phyloP scores from a whole-genome alignment of 495 filamentous ascomycete genomes.

The Penicillium verhagenii region DNA sequence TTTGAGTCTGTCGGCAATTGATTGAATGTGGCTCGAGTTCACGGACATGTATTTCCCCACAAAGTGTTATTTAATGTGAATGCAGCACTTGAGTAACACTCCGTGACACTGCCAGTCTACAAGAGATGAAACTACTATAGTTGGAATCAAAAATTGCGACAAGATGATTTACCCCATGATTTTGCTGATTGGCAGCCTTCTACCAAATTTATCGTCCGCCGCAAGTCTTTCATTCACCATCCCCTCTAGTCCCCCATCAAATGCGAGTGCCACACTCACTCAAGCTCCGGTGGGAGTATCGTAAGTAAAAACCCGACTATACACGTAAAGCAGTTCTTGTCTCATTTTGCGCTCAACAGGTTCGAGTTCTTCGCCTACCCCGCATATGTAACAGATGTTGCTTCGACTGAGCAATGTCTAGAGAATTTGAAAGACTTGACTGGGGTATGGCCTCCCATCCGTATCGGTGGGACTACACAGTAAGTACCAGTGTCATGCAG shows the following conservation, averaged over 20 bases:
- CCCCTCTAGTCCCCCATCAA: constrained; percentile 13
- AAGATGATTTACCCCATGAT: background rate
- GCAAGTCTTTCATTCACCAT: constrained; percentile 6
- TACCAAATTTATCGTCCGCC: background rate
- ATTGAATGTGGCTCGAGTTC: background rate
- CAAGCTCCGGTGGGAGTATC: constrained; percentile 53
- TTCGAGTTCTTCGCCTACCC: constrained; percentile 62
- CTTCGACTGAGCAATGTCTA: constrained; percentile 53
- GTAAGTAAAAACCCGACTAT: constrained; percentile 24
- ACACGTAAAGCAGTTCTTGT: background rate
- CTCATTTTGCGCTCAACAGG: background rate
- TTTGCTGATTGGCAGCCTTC: background rate
- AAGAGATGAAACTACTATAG: background rate
- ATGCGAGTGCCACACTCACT: constrained; percentile 15
- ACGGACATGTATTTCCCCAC: background rate
- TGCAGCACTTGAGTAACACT: too few relatives aligned
- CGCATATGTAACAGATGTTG: constrained; percentile 55
- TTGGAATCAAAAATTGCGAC: background rate
- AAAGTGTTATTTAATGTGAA: background rate
- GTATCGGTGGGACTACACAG: constrained; percentile 62
- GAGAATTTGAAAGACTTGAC: constrained; percentile 53
- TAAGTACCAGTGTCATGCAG: constrained; percentile 1
- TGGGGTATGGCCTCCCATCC: constrained; percentile 55
- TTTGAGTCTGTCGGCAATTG: background rate
- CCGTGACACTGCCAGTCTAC: background rate